Evolutionary conservation across 2,329 filamentous ascomycete species (phyloP), one percentile per base, ranked within the genome.

Genomic region (Dactylonectria estremocensis): DNA sequence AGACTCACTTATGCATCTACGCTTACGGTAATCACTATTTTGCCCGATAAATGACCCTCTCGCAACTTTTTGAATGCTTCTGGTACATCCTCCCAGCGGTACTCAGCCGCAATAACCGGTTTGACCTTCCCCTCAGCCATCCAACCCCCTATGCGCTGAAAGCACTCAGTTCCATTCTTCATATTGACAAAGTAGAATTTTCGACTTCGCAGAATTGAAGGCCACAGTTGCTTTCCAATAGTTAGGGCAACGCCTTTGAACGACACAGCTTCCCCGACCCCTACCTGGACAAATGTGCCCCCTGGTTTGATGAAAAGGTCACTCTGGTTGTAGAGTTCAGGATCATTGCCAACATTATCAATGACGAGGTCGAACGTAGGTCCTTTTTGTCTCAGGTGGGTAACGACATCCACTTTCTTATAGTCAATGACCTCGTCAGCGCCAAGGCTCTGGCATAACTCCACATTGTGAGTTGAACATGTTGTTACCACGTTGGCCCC

Each of bases 401-500:
- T 28, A 20, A 55, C 28, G 10, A 65, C 3, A 9, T 61, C 40
- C 6, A 20, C n/a, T 20, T 60, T 55, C 33, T 50, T 65, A 11
- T 65, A 65, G 50, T 65, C 56, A 16, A 65, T 3, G 5, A 65
- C 62, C n/a, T 65, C 56, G 16, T 65, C 62, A 5, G 56, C 56
- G 14, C 62, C 82, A 5, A 84, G 74, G 0, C 52, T 28, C 7
- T 60, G 69, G 46, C 81, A 77, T 16, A 83, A 76, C 16, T 76
- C 72, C 11, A 66, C 67, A 64, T 83, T 83, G 3, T 24, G 58
- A 7, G 76, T 75, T 14, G 81, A 83, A 52, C 79, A 79, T 5
- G 77, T 75, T 13, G 79, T 74, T 3, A 76, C 77, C 11, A 82
- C 79, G 31, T 80, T 73, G 35, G 72, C 76, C 1, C 79, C 79